Base-by-base conservation (phyloP, 352 stramenopile genomes). In the Pythium biforme region DNA sequence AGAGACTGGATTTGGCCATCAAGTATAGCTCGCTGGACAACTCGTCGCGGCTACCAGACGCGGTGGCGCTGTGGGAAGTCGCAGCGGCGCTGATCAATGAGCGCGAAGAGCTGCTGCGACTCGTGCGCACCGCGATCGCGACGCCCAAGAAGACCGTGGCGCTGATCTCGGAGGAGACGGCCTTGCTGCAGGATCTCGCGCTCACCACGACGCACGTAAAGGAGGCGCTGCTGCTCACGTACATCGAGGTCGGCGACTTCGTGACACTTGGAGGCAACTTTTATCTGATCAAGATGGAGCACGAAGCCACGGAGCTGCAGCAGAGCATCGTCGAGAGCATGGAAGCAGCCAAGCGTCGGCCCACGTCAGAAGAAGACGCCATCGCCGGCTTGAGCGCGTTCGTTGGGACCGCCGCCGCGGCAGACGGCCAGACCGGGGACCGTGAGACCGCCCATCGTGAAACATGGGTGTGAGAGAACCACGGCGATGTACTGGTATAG, bases 221-320 rank as follows among this genome's bases (percentile, higher is more conserved):
- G 64, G 76, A 92, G 46, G 73, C 75, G 14, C 55, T 92, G 4
- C n/a, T 82, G 45, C 69, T 92, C 22, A 79, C 79, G 9, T 86
- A 89, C 64, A 62, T 79, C n/a, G 73, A 90, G 73, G 80, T 90
- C 11, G 77, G 79, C n/a, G 83, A 92, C 54, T 92, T 90, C 68
- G 76, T 88, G 26, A 86, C 78, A 19, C 69, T 72, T 41, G 64
- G 64, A 23, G 77, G 81, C 47, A 82, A 86, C 40, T 90, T 90
- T n/a, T 90, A 88, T 57, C 68, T 90, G 27, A 66, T 68, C 29
- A 81, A 69, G 52, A 88, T 90, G 81, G 77, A 90, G 57, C 75
- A 76, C 39, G 81, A 90, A 48, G 68, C 75, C 1, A 69, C 69
- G 1, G 78, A 86, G 63, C 66, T 69, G 25, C 66, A 71, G 40